Conservation (phyloP, 495 filamentous ascomycete species). For the Usnea hakonensis region DNA sequence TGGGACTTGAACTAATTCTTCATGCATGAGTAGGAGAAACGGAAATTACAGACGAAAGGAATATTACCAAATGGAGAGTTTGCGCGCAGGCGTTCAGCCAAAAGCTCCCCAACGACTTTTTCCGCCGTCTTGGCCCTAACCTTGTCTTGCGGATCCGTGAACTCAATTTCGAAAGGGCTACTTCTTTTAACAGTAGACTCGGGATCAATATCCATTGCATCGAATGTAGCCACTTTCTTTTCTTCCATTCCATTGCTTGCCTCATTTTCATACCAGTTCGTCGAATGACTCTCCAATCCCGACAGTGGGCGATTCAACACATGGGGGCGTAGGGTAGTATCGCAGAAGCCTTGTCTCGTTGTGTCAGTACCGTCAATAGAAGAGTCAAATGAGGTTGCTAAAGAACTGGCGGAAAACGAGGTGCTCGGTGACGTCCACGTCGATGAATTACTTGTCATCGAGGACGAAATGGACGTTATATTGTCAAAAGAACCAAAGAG, state of each 20-base stretch:
- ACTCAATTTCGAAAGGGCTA: background rate
- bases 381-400: constrained; percentile 17
- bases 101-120: background rate
- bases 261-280: background rate
- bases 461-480: constrained; percentile 13
- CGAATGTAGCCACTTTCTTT: background rate
- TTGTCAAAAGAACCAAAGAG: constrained; percentile 5
- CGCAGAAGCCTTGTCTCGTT: constrained; percentile 3
- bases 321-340: background rate
- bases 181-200: background rate
- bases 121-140: background rate
- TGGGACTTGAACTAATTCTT: background rate
- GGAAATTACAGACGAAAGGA: background rate
- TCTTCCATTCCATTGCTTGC: background rate
- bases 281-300: background rate
- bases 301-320: background rate
- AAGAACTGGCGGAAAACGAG: constrained; percentile 16
- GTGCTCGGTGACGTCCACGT: constrained; percentile 21
- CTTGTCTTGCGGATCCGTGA: background rate
- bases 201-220: constrained; percentile 3
- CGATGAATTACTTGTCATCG: constrained; percentile 10
- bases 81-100: background rate
- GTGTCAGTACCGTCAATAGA: constrained; percentile 9
- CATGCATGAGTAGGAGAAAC: background rate
- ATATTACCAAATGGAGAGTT: constrained; percentile 3